A percentile compares a stretch with the other conserved stretches of the same genome.
These are phyloP conservation scores for Rhynchosporium agropyri DNA, from an alignment of 2,329 filamentous ascomycete species.

Conservation along the genomic window DNA sequence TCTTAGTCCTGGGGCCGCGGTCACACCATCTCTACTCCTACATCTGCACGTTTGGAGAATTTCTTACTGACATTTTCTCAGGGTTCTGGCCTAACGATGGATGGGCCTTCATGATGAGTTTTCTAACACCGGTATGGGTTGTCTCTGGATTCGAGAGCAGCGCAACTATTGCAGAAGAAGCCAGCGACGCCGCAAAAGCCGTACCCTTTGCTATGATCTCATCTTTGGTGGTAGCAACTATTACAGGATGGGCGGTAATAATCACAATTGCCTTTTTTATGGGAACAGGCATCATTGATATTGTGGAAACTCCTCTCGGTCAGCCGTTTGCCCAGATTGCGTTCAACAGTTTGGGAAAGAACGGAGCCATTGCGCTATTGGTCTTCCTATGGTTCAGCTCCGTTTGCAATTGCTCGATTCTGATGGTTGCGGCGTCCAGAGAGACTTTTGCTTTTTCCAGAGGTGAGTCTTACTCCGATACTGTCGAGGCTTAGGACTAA, in stretches of 20 bases:
- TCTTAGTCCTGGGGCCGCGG: too few species aligned
- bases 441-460: constrained; percentile 42
- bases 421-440: constrained; percentile 41
- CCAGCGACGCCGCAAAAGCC: constrained; percentile 40
- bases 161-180: constrained; percentile 42
- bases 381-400: constrained; percentile 39
- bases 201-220: constrained; percentile 43
- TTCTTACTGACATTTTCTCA: too few species aligned
- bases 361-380: constrained; percentile 48
- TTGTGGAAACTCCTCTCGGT: constrained; percentile 51
- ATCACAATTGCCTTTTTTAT: constrained; percentile 60
- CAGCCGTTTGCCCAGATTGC: constrained; percentile 61
- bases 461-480: constrained; percentile 29
- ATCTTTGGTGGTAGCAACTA: constrained; percentile 36
- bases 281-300: constrained; percentile 49
- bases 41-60: too few species aligned
- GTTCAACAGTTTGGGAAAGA: constrained; percentile 58
- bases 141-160: constrained; percentile 40
- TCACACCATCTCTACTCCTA: too few species aligned
- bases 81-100: constrained; percentile 40
- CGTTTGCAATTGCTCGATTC: constrained; percentile 42
- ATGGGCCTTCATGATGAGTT: constrained; percentile 42
- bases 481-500: neutral
- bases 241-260: constrained; percentile 58
- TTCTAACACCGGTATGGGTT: constrained; percentile 43